Base-by-base conservation (phyloP, 2,329 filamentous ascomycete species). In the Helicocarpus griseus region DNA sequence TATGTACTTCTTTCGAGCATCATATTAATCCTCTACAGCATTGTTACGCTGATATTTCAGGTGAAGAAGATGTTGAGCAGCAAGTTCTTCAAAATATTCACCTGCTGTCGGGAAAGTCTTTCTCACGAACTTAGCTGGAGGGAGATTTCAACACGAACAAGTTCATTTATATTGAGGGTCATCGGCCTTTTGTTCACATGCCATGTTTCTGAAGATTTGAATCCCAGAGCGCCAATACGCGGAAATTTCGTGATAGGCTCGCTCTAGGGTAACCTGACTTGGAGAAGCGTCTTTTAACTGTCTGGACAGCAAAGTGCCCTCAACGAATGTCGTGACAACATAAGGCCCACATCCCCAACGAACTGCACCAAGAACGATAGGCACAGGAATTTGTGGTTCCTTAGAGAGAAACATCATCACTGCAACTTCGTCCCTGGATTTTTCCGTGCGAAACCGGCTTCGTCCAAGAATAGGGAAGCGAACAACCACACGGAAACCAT, bases 1-100 rank as follows among this genome's bases (percentile, higher is more conserved):
- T 2, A 73, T 64, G 45, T 73, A 73, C 51, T 74, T 73, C 21
- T 66, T 68, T 4, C 68, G 61, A 43, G 63, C 68, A 49, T 75
- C 71, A 13, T 70, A 65, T 19, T 64, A 68, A 1, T 62, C 60
- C 0, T 51, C 48, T 2, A 72, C 57, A 0, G 65, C 54, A 31
- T 72, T 63, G 54, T 73, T 72, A 48, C 64, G 68, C 54, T 74
- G 69, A 51, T 72, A 73, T 8, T 62, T n/a, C 1, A 73, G 60
- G 13, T 68, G 65, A 13, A 48, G 44, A 33, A 48, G 33, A 6
- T 48, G 44, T 21, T 21, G 44, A 19, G 26, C n/a, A 31, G 44
- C 44, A 28, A 48, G 44, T 28, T 48, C 24, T 21, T 48, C 24
- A 28, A 48, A 48, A 48, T 48, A 48, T 14, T 48, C 44, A 35